Evolutionary conservation across 192 early-diverging fungal species (phyloP), one percentile per base, ranked within the genome.

Genomic region (Mortierella alpina): DNA sequence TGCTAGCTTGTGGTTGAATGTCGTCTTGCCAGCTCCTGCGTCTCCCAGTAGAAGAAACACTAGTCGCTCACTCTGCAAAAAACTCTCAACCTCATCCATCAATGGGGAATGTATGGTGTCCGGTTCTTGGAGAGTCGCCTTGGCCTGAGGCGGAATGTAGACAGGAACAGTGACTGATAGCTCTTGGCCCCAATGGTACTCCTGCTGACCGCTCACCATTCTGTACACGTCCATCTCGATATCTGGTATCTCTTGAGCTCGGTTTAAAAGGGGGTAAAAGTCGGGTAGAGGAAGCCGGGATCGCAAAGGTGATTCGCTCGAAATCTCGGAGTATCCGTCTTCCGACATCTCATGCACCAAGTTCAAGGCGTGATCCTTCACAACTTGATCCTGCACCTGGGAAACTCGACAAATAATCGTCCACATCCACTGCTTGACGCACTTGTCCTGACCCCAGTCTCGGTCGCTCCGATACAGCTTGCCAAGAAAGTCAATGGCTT

Each of bases 351-450:
- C n/a, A n/a, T n/a, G n/a, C n/a, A n/a, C n/a, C n/a, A n/a, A n/a
- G n/a, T n/a, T n/a, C n/a, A n/a, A n/a, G n/a, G n/a, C n/a, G n/a
- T n/a, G n/a, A n/a, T n/a, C n/a, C n/a, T n/a, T n/a, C n/a, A n/a
- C n/a, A 46, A 11, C 17, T 47, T 61, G 3, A 17, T 13, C 17
- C n/a, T 9, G 15, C 7, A 5, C n/a, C 40, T 6, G 3, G n/a
- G n/a, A 8, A 4, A 61, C n/a, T 6, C 46, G 59, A 44, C 7
- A 12, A n/a, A 69, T 56, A 11, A 69, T 69, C 8, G 53, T n/a
- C 39, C 59, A 39, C 13, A 69, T 69, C 67, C 53, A 56, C 22
- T 58, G 56, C 31, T 50, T 57, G 15, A 59, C 31, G n/a, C 51
- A 12, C 18, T 2, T 7, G 15, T 70, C 31, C 1, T 53, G 22